A percentile compares a stretch with the other conserved stretches of the same genome.
Conservation (phyloP, 352 stramenopile species). For the Globisporangium nunn region DNA sequence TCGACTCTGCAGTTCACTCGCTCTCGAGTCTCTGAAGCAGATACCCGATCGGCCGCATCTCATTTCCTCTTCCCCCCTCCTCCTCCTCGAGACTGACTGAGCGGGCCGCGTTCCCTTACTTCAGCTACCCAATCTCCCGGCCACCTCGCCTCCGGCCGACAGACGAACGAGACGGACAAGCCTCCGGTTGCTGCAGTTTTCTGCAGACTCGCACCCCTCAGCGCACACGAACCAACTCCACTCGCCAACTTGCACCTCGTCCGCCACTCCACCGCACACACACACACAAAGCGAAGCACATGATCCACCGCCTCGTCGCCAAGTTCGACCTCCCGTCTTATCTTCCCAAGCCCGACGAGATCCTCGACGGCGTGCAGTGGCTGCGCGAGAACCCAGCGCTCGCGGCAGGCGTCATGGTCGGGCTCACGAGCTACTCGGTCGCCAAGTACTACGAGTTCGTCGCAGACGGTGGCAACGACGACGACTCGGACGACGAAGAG, state of each 20-base stretch:
- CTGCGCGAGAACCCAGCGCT: slow-evolving; percentile 61
- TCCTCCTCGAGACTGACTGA: too few species aligned
- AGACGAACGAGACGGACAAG: too few species aligned
- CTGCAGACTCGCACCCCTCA: too few species aligned
- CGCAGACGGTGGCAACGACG: slow-evolving; percentile 15
- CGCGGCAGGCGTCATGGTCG: slow-evolving; percentile 53
- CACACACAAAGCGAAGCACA: slow-evolving; percentile 1
- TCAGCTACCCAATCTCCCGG: too few species aligned
- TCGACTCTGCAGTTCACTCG: slow-evolving; percentile 13
- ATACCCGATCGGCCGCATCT: neutral
- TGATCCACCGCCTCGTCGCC: slow-evolving; percentile 32
- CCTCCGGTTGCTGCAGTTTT: too few species aligned
- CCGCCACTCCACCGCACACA: neutral
- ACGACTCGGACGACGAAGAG: slow-evolving; percentile 21
- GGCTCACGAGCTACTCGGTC: slow-evolving; percentile 60
- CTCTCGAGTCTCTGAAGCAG: neutral
- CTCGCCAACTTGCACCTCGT: neutral
- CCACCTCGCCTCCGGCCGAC: too few species aligned
- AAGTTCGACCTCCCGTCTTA: slow-evolving; percentile 48
- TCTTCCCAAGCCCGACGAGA: slow-evolving; percentile 52
- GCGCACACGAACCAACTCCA: too few species aligned
- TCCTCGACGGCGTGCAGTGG: slow-evolving; percentile 56
- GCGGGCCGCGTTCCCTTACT: too few species aligned
- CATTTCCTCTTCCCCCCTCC: neutral
- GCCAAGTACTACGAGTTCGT: slow-evolving; percentile 56